Percentiles rank a stretch among this genome's conserved stretches.
These are phyloP conservation scores for Neurospora intermedia DNA, from an alignment of 495 filamentous ascomycete species.

Conservation along the genomic window DNA sequence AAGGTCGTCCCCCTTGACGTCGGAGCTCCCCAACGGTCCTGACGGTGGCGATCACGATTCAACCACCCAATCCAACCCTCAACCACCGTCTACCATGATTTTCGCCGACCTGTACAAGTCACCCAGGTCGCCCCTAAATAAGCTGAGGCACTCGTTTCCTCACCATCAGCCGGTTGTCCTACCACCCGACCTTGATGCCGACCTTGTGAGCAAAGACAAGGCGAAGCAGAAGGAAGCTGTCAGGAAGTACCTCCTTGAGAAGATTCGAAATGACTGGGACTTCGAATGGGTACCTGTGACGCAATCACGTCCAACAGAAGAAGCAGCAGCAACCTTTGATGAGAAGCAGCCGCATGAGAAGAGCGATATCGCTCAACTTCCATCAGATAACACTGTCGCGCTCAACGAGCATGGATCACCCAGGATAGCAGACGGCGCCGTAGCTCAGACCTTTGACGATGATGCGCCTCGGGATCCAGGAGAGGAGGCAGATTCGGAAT, in stretches of 20 bases:
- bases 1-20: conserved; percentile 10
- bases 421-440: not conserved
- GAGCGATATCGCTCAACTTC: not conserved
- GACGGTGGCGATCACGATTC: conserved; percentile 12
- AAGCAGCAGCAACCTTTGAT: not conserved
- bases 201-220: conserved; percentile 45
- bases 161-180: conserved; percentile 7
- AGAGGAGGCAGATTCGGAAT: conserved; percentile 27
- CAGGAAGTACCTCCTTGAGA: conserved; percentile 38
- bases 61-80: not conserved
- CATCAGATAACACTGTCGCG: not conserved
- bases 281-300: conserved; percentile 30
- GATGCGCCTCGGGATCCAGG: conserved; percentile 12
- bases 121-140: conserved; percentile 27
- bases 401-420: not conserved
- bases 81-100: conserved; percentile 19
- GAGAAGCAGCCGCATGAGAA: not conserved
- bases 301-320: not conserved
- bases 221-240: conserved; percentile 43
- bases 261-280: conserved; percentile 50
- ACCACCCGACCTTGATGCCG: conserved; percentile 35
- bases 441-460: not conserved
- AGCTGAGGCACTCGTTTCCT: conserved; percentile 27
- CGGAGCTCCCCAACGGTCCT: conserved; percentile 6
- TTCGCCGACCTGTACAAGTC: conserved; percentile 30